Percentiles rank a stretch among this genome's conserved stretches.
Evolutionary conservation across 140 eudicot species (phyloP).

Genomic region (Bidens hawaiensis): DNA sequence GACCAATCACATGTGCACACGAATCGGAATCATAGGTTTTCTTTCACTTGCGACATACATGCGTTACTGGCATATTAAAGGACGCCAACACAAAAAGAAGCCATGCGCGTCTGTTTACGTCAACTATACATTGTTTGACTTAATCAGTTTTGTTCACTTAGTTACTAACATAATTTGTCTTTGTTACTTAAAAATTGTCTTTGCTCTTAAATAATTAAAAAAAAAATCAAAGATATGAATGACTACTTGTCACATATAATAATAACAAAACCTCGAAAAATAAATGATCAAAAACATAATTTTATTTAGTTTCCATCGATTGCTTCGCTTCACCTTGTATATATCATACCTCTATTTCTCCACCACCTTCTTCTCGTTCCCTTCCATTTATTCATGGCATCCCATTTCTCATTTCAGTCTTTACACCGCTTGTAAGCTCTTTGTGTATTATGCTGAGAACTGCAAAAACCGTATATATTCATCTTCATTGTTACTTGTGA

Average conservation of each 20-base stretch:
- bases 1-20: not conserved
- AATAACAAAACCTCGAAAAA: not conserved
- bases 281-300: not conserved
- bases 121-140: too few relatives aligned
- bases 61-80: too few relatives aligned
- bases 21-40: too few relatives aligned
- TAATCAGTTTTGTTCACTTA: not conserved
- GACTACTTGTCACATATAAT: not conserved
- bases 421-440: conserved; percentile 37
- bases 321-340: conserved; percentile 19
- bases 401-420: conserved; percentile 34
- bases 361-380: conserved; percentile 28
- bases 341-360: conserved; percentile 10
- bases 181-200: too few relatives aligned
- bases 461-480: too few relatives aligned
- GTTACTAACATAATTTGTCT: not conserved
- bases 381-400: conserved; percentile 44
- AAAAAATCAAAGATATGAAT: not conserved
- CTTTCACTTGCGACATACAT: too few relatives aligned
- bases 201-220: not conserved
- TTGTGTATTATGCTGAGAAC: too few relatives aligned
- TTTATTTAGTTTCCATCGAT: conserved; percentile 4
- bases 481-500: too few relatives aligned
- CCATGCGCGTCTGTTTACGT: too few relatives aligned
- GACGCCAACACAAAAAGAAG: too few relatives aligned